These are phyloP conservation scores for Panaeolus papilionaceus DNA, from an alignment of 768 basidiomycete species.

Conservation along the genomic window DNA sequence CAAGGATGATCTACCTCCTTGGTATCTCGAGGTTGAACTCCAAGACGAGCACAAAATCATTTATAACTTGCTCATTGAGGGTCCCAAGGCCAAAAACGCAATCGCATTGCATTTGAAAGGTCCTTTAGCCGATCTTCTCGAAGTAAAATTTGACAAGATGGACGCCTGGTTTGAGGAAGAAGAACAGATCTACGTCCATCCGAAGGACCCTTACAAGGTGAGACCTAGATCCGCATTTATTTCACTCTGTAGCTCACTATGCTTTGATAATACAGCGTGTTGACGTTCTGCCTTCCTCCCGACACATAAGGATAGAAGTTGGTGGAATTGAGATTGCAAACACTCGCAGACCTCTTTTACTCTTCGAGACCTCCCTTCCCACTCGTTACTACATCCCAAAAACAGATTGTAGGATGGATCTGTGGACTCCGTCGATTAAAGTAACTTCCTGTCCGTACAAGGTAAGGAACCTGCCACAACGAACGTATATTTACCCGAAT, in stretches of 20 bases:
- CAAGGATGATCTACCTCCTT: slow-evolving; percentile 47
- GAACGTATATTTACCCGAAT: slow-evolving; percentile 13
- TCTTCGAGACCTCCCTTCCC: slow-evolving; percentile 64
- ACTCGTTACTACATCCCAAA: slow-evolving; percentile 68
- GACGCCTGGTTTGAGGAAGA: slow-evolving; percentile 78
- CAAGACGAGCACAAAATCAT: slow-evolving; percentile 37
- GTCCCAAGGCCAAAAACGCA: slow-evolving; percentile 35
- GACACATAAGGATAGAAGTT: slow-evolving; percentile 64
- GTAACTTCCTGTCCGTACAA: slow-evolving; percentile 69
- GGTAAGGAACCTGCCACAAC: slow-evolving; percentile 38
- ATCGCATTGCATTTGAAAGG: slow-evolving; percentile 37
- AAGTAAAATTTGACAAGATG: slow-evolving; percentile 53
- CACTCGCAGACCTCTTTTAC: slow-evolving; percentile 55
- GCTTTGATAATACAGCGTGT: slow-evolving; percentile 50
- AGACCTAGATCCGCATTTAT: slow-evolving; percentile 15
- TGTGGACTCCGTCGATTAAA: slow-evolving; percentile 53
- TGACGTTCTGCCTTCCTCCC: slow-evolving; percentile 64
- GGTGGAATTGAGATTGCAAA: slow-evolving; percentile 70
- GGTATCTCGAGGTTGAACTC: slow-evolving; percentile 44
- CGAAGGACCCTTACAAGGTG: slow-evolving; percentile 76
- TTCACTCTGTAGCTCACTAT: not conserved
- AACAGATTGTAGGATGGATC: slow-evolving; percentile 56
- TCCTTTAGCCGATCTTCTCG: slow-evolving; percentile 51
- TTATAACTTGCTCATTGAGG: slow-evolving; percentile 55
- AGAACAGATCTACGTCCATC: slow-evolving; percentile 63